Evolutionary conservation across 2,329 filamentous ascomycete genomes (phyloP).

Genomic region (Fusarium beomiforme): DNA sequence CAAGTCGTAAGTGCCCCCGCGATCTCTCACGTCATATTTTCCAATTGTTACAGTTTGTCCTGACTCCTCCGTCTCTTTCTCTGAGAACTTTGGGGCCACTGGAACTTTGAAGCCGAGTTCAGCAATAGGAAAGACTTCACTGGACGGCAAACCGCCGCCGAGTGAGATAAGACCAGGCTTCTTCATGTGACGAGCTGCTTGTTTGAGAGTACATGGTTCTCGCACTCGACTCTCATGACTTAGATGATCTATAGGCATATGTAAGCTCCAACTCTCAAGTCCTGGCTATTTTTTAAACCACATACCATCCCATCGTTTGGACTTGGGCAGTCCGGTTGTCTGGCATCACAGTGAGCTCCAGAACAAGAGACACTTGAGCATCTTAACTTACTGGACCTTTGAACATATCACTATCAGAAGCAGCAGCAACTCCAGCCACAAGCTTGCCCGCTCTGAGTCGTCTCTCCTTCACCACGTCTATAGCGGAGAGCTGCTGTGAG

Average conservation of each 20-base stretch:
- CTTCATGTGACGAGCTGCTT: constrained; percentile 80
- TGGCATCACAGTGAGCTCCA: constrained; percentile 24
- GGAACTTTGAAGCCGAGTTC: constrained; percentile 80
- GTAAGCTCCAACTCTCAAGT: constrained; percentile 15
- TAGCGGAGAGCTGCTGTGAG: constrained; percentile 38
- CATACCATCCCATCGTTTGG: constrained; percentile 87
- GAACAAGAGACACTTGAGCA: not conserved
- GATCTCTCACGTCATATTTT: constrained; percentile 83
- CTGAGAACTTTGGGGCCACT: constrained; percentile 73
- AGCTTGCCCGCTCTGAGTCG: constrained; percentile 78
- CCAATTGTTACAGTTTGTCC: constrained; percentile 73
- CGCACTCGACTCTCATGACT: constrained; percentile 69
- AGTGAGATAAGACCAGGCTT: constrained; percentile 89
- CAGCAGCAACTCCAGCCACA: constrained; percentile 79
- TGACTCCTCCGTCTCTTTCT: constrained; percentile 69
- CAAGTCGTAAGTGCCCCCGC: constrained; percentile 71
- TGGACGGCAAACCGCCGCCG: constrained; percentile 87
- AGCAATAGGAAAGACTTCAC: constrained; percentile 93
- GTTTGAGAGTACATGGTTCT: constrained; percentile 79
- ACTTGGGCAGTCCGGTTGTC: constrained; percentile 72
- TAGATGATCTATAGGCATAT: constrained; percentile 59
- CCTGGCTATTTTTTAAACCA: constrained; percentile 37
- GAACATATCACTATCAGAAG: constrained; percentile 83
- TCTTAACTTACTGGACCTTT: constrained; percentile 72
- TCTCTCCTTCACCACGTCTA: constrained; percentile 46